Evolutionary conservation across 345 rosid species (phyloP).

Genomic region (Eucalyptus pauciflora): DNA sequence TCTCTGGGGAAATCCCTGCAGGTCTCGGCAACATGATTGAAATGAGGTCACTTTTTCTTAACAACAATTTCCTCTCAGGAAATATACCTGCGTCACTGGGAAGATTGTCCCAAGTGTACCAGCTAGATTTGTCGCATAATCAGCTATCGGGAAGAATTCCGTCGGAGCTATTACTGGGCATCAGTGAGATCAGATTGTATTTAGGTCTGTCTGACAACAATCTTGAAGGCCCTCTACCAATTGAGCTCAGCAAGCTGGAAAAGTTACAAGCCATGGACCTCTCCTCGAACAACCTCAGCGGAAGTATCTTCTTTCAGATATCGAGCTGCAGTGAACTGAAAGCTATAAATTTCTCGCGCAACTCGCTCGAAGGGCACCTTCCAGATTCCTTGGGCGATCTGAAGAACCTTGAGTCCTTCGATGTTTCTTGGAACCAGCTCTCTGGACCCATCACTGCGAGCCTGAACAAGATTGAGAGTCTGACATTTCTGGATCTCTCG

Average conservation of each 20-base stretch:
- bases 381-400: conserved; percentile 35
- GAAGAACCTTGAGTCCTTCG: conserved; percentile 25
- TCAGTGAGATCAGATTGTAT: conserved; percentile 20
- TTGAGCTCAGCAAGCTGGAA: conserved; percentile 41
- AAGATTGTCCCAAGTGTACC: conserved; percentile 17
- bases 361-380: conserved; percentile 30
- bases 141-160: conserved; percentile 35
- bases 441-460: conserved; percentile 33
- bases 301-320: conserved; percentile 28
- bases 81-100: conserved; percentile 26
- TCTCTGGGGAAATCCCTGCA: conserved; percentile 31
- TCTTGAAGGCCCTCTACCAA: conserved; percentile 38
- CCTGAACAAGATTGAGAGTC: conserved; percentile 20
- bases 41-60: conserved; percentile 17
- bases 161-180: conserved; percentile 8
- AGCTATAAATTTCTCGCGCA: conserved; percentile 20
- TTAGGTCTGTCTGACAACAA: conserved; percentile 34
- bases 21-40: conserved; percentile 17
- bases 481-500: conserved; percentile 36
- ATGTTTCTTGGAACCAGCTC: conserved; percentile 31
- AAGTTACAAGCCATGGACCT: conserved; percentile 43
- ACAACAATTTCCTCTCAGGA: conserved; percentile 42
- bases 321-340: conserved; percentile 29
- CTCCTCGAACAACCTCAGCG: conserved; percentile 32
- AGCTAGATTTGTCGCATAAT: conserved; percentile 35